phyloP scores from a whole-genome alignment of 495 filamentous ascomycete genomes.

The Penicillium silybi region DNA sequence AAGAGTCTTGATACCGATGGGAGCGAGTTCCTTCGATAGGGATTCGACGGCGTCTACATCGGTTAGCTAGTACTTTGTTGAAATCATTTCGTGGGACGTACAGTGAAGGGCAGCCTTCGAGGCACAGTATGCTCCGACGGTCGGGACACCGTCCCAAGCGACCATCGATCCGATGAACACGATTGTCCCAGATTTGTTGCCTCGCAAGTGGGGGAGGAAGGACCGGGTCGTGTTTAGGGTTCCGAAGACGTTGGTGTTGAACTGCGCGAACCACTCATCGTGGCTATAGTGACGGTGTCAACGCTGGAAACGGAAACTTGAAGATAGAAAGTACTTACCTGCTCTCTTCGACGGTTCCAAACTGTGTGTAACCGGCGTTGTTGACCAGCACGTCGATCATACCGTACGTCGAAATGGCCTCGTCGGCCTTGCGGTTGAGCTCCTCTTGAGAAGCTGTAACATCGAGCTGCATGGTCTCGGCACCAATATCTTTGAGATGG shows the following conservation, averaged over 20 bases:
- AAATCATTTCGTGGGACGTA: constrained; percentile 4
- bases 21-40: constrained; percentile 42
- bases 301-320: background rate
- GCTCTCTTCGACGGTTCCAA: constrained; percentile 22
- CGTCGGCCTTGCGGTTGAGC: constrained; percentile 31
- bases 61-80: background rate
- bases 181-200: constrained; percentile 34
- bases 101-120: constrained; percentile 52
- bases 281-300: background rate
- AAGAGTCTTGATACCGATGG: constrained; percentile 16
- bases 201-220: constrained; percentile 46
- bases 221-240: constrained; percentile 43
- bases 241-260: constrained; percentile 43
- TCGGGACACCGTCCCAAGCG: constrained; percentile 34
- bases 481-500: constrained; percentile 40
- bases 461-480: constrained; percentile 40
- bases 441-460: constrained; percentile 34
- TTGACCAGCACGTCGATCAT: constrained; percentile 50
- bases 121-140: constrained; percentile 42
- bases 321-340: background rate
- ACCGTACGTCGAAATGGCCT: constrained; percentile 35
- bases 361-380: constrained; percentile 44
- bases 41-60: constrained; percentile 36
- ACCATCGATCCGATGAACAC: constrained; percentile 44
- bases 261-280: constrained; percentile 7